Percentiles rank a stretch among this genome's conserved stretches.
Evolutionary conservation across 495 filamentous ascomycete genomes (phyloP).

Genomic region (Halenospora varia): DNA sequence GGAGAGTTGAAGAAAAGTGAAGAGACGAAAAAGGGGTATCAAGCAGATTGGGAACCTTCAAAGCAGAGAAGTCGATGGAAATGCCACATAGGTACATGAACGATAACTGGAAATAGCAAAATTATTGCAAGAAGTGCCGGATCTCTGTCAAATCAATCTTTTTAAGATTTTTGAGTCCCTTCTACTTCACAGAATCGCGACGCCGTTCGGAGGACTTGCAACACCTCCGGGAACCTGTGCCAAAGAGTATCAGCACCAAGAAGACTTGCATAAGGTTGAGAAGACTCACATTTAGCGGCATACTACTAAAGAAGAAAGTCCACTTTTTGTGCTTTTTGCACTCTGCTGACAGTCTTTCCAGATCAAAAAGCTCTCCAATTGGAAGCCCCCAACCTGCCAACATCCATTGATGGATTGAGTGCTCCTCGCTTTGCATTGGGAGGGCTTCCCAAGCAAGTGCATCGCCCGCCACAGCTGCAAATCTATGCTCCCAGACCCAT

Average conservation of each 20-base stretch:
- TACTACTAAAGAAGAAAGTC: conserved; percentile 51
- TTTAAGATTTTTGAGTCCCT: too few relatives aligned
- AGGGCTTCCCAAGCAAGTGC: conserved; percentile 41
- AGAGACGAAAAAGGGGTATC: too few relatives aligned
- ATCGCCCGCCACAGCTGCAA: conserved; percentile 51
- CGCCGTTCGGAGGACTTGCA: conserved; percentile 47
- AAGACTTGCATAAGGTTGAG: not conserved
- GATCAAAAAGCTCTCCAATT: conserved; percentile 57
- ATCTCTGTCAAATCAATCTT: too few relatives aligned
- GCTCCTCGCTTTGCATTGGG: conserved; percentile 27
- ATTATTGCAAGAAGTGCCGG: too few relatives aligned
- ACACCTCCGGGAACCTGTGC: conserved; percentile 45
- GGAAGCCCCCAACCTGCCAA: conserved; percentile 53
- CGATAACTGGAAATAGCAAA: too few relatives aligned
- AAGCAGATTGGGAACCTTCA: too few relatives aligned
- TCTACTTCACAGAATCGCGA: conserved; percentile 40
- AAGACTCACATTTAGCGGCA: conserved; percentile 48
- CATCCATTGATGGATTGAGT: conserved; percentile 47
- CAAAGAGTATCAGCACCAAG: not conserved
- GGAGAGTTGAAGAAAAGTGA: too few relatives aligned
- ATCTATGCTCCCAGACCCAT: conserved; percentile 35
- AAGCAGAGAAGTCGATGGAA: too few relatives aligned
- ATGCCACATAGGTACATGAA: too few relatives aligned
- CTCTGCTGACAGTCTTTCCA: conserved; percentile 41
- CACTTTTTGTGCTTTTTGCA: conserved; percentile 41